phyloP scores from a whole-genome alignment of 805 yeast species.

The Suhomyces faveliae region DNA sequence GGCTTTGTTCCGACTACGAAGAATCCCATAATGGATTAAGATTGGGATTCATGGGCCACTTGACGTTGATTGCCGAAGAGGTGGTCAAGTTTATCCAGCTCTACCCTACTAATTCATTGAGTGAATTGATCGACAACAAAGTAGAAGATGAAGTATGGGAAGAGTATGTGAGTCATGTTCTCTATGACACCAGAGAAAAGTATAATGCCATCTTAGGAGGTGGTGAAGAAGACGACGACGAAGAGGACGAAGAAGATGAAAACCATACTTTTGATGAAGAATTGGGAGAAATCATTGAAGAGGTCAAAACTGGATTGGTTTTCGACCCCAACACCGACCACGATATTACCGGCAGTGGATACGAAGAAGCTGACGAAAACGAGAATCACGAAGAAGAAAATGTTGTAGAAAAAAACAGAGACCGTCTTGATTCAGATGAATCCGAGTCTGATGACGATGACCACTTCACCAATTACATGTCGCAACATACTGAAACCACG shows the following conservation, averaged over 20 bases:
- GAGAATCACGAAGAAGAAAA: constrained; percentile 24
- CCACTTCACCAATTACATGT: constrained; percentile 70
- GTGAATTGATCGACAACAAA: constrained; percentile 37
- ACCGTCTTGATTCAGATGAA: constrained; percentile 27
- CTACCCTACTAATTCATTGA: constrained; percentile 35
- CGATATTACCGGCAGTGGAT: constrained; percentile 28
- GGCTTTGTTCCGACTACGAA: constrained; percentile 27
- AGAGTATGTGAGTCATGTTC: constrained; percentile 73
- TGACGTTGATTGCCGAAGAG: constrained; percentile 32
- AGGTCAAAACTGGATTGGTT: constrained; percentile 29
- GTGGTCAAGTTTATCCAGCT: constrained; percentile 31
- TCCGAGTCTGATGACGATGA: constrained; percentile 46
- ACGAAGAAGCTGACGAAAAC: constrained; percentile 31
- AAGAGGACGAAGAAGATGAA: constrained; percentile 24
- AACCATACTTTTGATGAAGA: constrained; percentile 36
- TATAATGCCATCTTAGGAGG: constrained; percentile 94
- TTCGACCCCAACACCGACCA: constrained; percentile 32
- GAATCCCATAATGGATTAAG: constrained; percentile 25
- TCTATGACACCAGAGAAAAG: constrained; percentile 88
- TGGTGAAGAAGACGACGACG: constrained; percentile 49
- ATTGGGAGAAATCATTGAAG: constrained; percentile 38
- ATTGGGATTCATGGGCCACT: constrained; percentile 32
- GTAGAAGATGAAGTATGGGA: constrained; percentile 61
- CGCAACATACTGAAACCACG: constrained; percentile 54
- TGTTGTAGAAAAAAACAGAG: constrained; percentile 4